Evolutionary conservation across 2,329 filamentous ascomycete species (phyloP).

Genomic region (Colletotrichum spaethianum): DNA sequence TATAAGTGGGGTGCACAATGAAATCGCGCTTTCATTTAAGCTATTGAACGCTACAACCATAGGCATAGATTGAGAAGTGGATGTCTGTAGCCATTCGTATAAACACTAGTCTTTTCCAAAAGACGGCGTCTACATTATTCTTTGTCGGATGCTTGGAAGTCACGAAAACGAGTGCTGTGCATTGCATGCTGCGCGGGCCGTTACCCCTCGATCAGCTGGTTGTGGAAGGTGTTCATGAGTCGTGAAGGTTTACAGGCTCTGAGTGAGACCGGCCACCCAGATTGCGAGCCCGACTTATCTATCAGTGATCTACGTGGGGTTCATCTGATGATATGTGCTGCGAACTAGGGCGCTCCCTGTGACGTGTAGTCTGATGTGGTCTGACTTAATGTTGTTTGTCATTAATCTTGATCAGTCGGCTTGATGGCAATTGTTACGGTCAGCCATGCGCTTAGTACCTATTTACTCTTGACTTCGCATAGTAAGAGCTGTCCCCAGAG

Average conservation of each 20-base stretch:
- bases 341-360: neutral
- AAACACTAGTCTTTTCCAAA: neutral
- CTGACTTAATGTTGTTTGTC: neutral
- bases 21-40: neutral
- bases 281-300: neutral
- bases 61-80: neutral
- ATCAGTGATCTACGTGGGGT: neutral
- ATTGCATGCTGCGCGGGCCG: constrained; percentile 4
- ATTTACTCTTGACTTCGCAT: no score
- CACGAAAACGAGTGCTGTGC: neutral
- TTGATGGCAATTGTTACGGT: no score
- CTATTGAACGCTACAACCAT: neutral
- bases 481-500: no score
- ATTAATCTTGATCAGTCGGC: neutral
- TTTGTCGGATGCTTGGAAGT: constrained; percentile 10
- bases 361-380: neutral
- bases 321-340: neutral
- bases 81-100: no score
- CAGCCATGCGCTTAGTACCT: no score
- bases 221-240: constrained; percentile 29
- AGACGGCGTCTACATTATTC: neutral
- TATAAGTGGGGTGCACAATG: no score
- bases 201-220: constrained; percentile 2
- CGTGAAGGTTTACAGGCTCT: constrained; percentile 17
- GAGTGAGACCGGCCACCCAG: neutral